Percentiles rank a stretch among this genome's conserved stretches.
Evolutionary conservation across 495 filamentous ascomycete genomes (phyloP).

Genomic region (Mytilinidion resinicola): DNA sequence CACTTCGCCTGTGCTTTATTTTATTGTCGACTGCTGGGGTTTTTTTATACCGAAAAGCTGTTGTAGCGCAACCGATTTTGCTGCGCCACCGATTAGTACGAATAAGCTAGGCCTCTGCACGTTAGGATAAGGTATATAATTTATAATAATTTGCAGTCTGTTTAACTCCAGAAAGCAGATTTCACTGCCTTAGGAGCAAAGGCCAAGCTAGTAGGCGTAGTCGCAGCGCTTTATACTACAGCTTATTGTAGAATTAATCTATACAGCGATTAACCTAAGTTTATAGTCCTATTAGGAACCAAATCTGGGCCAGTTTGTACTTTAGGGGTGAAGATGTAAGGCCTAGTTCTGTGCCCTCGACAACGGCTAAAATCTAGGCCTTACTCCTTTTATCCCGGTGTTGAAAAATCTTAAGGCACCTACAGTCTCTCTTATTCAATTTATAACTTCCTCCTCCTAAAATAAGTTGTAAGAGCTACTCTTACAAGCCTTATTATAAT

Average conservation of each 20-base stretch:
- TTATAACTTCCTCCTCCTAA: too few species aligned
- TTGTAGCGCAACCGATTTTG: background rate
- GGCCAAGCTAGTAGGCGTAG: background rate
- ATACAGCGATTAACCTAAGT: too few species aligned
- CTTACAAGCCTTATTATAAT: too few species aligned
- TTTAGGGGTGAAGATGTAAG: background rate
- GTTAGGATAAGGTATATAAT: background rate
- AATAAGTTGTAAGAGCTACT: too few species aligned
- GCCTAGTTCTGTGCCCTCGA: background rate
- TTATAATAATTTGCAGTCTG: background rate
- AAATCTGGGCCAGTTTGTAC: background rate
- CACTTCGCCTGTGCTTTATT: background rate
- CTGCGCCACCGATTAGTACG: background rate
- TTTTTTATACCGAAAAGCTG: background rate
- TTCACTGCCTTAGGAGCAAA: background rate
- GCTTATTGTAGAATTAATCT: too few species aligned
- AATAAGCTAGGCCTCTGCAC: background rate
- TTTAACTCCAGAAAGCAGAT: background rate
- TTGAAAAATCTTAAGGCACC: background rate
- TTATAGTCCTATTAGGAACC: background rate
- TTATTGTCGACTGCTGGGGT: background rate
- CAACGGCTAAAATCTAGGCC: background rate
- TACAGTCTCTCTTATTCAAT: too few species aligned
- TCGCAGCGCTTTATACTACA: slow-evolving; percentile 1
- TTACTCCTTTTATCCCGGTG: background rate